Evolutionary conservation across 768 basidiomycete species (phyloP).

Genomic region (Dioszegia hungarica): DNA sequence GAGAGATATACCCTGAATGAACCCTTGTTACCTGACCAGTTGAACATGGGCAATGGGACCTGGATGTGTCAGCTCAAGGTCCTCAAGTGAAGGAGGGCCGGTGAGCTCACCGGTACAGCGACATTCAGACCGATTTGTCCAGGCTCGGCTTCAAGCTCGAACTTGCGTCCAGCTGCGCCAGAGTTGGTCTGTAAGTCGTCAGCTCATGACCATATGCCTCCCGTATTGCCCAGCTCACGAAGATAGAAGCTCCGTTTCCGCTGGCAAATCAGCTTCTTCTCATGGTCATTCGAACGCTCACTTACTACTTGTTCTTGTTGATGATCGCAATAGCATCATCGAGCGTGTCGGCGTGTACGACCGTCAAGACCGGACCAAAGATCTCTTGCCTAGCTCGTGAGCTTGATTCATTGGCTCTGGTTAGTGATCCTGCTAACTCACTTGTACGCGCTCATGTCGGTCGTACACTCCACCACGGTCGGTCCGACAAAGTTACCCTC

Average conservation of each 20-base stretch:
- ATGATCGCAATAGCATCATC: slow-evolving; percentile 87
- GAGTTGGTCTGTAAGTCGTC: slow-evolving; percentile 61
- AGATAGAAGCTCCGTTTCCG: slow-evolving; percentile 88
- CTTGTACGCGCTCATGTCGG: slow-evolving; percentile 82
- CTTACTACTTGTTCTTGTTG: slow-evolving; percentile 75
- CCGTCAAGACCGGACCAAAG: slow-evolving; percentile 82
- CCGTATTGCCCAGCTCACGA: slow-evolving; percentile 64
- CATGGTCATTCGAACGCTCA: not conserved
- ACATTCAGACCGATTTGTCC: slow-evolving; percentile 90
- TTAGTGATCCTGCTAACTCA: slow-evolving; percentile 47
- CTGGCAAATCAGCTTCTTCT: slow-evolving; percentile 27
- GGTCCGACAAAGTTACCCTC: slow-evolving; percentile 93
- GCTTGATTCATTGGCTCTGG: not conserved
- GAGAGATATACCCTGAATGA: slow-evolving; percentile 4
- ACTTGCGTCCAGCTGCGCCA: slow-evolving; percentile 89
- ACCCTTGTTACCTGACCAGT: slow-evolving; percentile 77
- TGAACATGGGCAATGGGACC: slow-evolving; percentile 86
- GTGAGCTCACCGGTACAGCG: slow-evolving; percentile 51
- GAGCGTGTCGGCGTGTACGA: slow-evolving; percentile 72
- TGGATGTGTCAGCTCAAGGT: slow-evolving; percentile 53
- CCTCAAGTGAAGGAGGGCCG: not conserved
- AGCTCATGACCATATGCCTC: not conserved
- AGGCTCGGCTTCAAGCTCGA: slow-evolving; percentile 79
- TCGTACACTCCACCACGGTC: slow-evolving; percentile 77
- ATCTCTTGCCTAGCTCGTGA: slow-evolving; percentile 71